Evolutionary conservation across 2,329 filamentous ascomycete species (phyloP), one percentile per base, ranked within the genome.

Genomic region (Malbranchea zuffiana): DNA sequence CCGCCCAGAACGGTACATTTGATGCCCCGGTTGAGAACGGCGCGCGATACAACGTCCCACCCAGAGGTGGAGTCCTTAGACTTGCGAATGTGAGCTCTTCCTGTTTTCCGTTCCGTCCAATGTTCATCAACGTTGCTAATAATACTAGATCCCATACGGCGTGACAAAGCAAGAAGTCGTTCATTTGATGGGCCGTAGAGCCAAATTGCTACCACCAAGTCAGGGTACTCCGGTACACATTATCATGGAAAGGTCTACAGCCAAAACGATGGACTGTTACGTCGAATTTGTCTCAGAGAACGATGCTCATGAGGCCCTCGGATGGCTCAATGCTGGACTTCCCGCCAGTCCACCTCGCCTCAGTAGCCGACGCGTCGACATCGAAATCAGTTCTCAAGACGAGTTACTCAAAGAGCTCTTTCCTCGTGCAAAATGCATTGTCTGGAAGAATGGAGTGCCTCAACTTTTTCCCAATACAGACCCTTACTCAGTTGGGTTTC

Each of bases 241-340:
- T 43, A 67, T 72, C 40, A 72, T 73, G 69, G 70, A 74, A 43
- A 66, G 69, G 15, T 62, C 65, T 15, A 71, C 68, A n/a, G 68
- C 66, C 12, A 73, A 72, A 55, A 72, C 69, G 1, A 68, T 68
- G 61, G 68, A 72, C 35, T 67, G 61, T 41, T 74, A 60, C 44
- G 58, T 70, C 25, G 69, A 74, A 38, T 60, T 72, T 23, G 35
- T 47, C 3, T 54, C 50, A 4, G 25, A 36, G 1, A 39, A 41
- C 6, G 62, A 66, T 44, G 69, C 69, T 0, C 37, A 53, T 11
- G 50, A 52, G 8, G 50, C 60, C 3, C 52, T 63, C 6, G 45
- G 52, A 7, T 57, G 59, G 26, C 55, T 65, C 36, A 57, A 59
- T 12, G 50, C 53, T 21, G 53, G 56, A 11, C 40, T 52, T 20